Base-by-base conservation (phyloP, 2,329 filamentous ascomycete genomes). In the Hymenotorrendiella dingleyae region DNA sequence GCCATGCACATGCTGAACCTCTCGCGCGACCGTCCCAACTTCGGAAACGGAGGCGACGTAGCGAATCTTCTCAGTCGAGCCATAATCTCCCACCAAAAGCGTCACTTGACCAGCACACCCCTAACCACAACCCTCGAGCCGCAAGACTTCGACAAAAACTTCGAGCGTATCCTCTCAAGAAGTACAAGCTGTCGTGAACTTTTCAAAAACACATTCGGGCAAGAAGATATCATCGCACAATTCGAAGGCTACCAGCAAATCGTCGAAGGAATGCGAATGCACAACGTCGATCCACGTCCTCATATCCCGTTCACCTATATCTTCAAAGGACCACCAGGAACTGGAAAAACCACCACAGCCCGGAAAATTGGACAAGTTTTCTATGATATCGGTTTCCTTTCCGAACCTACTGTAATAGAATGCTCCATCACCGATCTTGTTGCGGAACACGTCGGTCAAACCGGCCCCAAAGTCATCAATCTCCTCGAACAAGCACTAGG, bases 291-390 rank as follows among this genome's bases (percentile, higher is more conserved):
- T 48, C 68, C 73, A 14, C 61, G 67, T 3, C 63, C 69, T 3
- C 61, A 72, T 32, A 63, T 79, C 0, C 74, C 75, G 0, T 74
- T 73, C 41, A 75, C 70, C 34, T 78, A 78, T 50, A 50, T 80
- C 0, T 80, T 80, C 59, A 67, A 69, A 16, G 75, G 76, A 0
- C 67, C 72, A 42, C 48, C 55, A 68, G 72, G 73, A 0, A 87
- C 82, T 0, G 84, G 84, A 0, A 88, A 88, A 8, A 86, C 83
- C 0, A 80, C 78, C 0, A 86, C 72, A 0, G 85, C 85, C 0
- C 66, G 71, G n/a, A 84, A 80, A 48, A 85, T 89, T 72, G 84
- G 82, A 5, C 74, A 84, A 45, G 67, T 88, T 0, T 88, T 78
- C 55, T 87, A 85, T 56, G 78, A 87, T 51, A 78, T 87, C 74